These are phyloP conservation scores for Saksenaea oblongispora DNA, from an alignment of 371 early-diverging fungal genomes.

Conservation along the genomic window DNA sequence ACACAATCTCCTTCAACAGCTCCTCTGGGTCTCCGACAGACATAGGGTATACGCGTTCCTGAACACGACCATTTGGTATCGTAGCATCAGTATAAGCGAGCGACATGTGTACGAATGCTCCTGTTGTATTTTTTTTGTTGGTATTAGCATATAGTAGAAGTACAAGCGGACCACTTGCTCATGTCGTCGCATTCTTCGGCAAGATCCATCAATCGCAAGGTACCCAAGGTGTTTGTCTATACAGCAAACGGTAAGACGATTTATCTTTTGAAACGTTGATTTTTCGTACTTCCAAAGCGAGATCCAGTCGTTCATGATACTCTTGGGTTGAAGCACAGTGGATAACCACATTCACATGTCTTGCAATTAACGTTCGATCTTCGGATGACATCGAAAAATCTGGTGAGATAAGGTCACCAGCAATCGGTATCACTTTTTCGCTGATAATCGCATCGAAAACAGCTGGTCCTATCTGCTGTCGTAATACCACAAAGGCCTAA, in stretches of 20 bases:
- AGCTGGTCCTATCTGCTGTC: constrained; percentile 33
- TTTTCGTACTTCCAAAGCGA: constrained; percentile 54
- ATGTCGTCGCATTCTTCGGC: constrained; percentile 56
- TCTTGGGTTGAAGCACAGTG: constrained; percentile 67
- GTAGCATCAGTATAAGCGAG: constrained; percentile 44
- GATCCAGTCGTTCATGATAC: constrained; percentile 61
- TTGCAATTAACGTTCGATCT: constrained; percentile 47
- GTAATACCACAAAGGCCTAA: constrained; percentile 44
- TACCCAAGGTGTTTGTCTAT: constrained; percentile 62
- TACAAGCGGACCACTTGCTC: constrained; percentile 21
- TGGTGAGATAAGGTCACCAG: constrained; percentile 61
- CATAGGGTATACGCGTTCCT: constrained; percentile 63
- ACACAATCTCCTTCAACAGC: constrained; percentile 50
- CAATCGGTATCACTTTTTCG: constrained; percentile 58
- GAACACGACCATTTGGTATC: constrained; percentile 48
- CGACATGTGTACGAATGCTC: constrained; percentile 50
- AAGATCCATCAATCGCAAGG: constrained; percentile 60
- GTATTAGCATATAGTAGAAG: not conserved
- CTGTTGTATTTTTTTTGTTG: constrained; percentile 13
- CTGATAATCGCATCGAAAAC: constrained; percentile 43
- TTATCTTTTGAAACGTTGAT: not conserved
- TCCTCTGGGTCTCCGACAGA: constrained; percentile 59
- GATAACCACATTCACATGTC: constrained; percentile 56
- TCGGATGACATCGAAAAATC: constrained; percentile 56
- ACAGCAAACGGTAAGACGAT: not conserved